A percentile compares a stretch with the other conserved stretches of the same genome.
Evolutionary conservation across 2,329 filamentous ascomycete species (phyloP).

Genomic region (Colletotrichum sojae): DNA sequence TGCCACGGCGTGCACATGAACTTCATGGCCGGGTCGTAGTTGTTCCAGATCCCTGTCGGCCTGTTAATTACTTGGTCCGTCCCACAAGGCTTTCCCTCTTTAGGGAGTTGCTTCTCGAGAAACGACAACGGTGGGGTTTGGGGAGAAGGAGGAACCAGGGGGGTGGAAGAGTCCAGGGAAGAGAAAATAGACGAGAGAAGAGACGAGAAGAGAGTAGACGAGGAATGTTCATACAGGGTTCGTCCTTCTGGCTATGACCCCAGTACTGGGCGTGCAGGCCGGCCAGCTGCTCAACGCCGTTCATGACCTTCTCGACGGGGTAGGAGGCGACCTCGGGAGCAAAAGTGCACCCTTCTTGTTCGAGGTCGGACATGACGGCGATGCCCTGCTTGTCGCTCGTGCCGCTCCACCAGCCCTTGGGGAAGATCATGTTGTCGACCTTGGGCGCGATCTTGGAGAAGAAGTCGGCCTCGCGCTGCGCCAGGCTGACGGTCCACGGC

Average conservation of each 20-base stretch:
- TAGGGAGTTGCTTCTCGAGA: too few species aligned
- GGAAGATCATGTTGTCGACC: conserved; percentile 44
- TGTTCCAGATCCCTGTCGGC: conserved; percentile 46
- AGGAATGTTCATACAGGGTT: conserved; percentile 42
- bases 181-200: not conserved
- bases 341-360: conserved; percentile 50
- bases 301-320: conserved; percentile 49
- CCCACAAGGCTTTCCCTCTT: too few species aligned
- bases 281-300: conserved; percentile 56
- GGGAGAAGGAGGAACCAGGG: not conserved
- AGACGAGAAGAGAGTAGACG: too few species aligned
- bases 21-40: conserved; percentile 54
- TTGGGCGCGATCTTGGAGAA: conserved; percentile 52
- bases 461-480: conserved; percentile 55
- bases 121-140: not conserved
- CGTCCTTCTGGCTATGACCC: conserved; percentile 48
- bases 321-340: conserved; percentile 49
- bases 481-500: conserved; percentile 49
- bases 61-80: too few species aligned
- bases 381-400: conserved; percentile 53
- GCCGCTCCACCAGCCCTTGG: conserved; percentile 55
- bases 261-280: conserved; percentile 57
- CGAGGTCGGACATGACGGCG: conserved; percentile 54
- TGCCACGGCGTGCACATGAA: conserved; percentile 46
- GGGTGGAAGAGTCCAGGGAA: not conserved